A percentile compares a stretch with the other conserved stretches of the same genome.
Conservation (phyloP, 2,329 filamentous ascomycete genomes). For the Cladorrhinum sp. region DNA sequence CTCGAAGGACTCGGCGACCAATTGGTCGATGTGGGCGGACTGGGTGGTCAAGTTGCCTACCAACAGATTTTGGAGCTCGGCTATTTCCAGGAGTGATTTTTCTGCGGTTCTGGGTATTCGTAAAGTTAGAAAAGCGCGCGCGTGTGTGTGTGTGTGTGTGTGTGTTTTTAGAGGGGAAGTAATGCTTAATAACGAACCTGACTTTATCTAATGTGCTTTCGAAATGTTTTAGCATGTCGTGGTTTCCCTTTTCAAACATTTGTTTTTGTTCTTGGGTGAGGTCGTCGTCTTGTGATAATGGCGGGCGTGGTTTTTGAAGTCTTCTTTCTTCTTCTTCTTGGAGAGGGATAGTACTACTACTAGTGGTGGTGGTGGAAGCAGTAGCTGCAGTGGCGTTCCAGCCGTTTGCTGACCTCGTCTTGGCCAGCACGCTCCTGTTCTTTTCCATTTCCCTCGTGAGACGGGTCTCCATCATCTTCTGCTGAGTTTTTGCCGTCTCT, state of each 20-base stretch:
- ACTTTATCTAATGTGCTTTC: slow-evolving; percentile 94
- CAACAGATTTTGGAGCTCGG: slow-evolving; percentile 84
- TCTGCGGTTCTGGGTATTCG: slow-evolving; percentile 67
- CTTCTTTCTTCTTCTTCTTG: background rate
- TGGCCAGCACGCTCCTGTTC: slow-evolving; percentile 80
- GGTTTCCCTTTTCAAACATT: slow-evolving; percentile 89
- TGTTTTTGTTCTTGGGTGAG: slow-evolving; percentile 84
- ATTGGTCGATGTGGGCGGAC: slow-evolving; percentile 81
- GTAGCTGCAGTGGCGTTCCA: background rate
- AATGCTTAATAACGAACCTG: slow-evolving; percentile 57
- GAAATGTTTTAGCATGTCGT: slow-evolving; percentile 88
- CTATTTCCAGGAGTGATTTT: slow-evolving; percentile 86
- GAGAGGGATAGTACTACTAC: background rate
- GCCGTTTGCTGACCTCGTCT: slow-evolving; percentile 45
- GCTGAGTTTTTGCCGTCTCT: slow-evolving; percentile 72
- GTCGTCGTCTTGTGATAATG: slow-evolving; percentile 40
- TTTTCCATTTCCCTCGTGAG: slow-evolving; percentile 83
- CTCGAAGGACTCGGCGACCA: slow-evolving; percentile 77
- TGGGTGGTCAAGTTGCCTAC: slow-evolving; percentile 83
- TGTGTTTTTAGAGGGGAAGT: too few relatives aligned
- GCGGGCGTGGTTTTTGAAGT: slow-evolving; percentile 21
- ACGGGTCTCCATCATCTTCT: slow-evolving; percentile 89
- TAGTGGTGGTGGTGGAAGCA: too few relatives aligned
- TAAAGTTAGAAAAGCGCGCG: slow-evolving; percentile 7
- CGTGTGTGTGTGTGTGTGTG: too few relatives aligned